A percentile compares a stretch with the other conserved stretches of the same genome.
Evolutionary conservation across 495 filamentous ascomycete species (phyloP).

Genomic region (Neurospora tetrasperma): DNA sequence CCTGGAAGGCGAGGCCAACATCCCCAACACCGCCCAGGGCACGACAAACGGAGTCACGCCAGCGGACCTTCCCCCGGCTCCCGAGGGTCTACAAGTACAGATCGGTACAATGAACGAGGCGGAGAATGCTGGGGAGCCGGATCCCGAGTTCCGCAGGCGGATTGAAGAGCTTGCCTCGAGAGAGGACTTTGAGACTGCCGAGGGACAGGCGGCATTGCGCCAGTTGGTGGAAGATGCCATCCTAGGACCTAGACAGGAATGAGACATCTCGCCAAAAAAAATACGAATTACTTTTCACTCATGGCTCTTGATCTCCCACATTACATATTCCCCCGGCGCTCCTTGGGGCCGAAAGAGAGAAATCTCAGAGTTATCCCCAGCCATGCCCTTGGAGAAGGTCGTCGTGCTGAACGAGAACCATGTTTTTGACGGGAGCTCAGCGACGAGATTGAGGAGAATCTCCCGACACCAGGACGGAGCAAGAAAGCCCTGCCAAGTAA

Average conservation of each 20-base stretch:
- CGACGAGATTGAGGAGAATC: slow-evolving; percentile 30
- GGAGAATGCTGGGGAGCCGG: slow-evolving; percentile 46
- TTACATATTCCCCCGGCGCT: slow-evolving; percentile 37
- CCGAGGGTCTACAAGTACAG: slow-evolving; percentile 56
- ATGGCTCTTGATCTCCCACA: slow-evolving; percentile 42
- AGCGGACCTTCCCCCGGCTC: slow-evolving; percentile 40
- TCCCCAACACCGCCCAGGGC: slow-evolving; percentile 19
- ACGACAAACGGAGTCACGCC: slow-evolving; percentile 7
- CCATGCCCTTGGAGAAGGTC: slow-evolving; percentile 34
- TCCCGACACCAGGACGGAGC: slow-evolving; percentile 35
- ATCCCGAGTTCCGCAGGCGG: slow-evolving; percentile 60
- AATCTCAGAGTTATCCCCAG: slow-evolving; percentile 32
- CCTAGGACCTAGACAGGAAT: slow-evolving; percentile 46
- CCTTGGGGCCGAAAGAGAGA: slow-evolving; percentile 37
- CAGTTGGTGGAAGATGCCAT: slow-evolving; percentile 63
- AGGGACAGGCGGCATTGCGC: slow-evolving; percentile 58
- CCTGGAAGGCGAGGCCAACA: slow-evolving; percentile 26
- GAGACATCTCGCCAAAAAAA: slow-evolving; percentile 4
- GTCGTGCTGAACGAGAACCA: slow-evolving; percentile 43
- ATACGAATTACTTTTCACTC: slow-evolving; percentile 21
- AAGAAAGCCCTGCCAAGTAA: slow-evolving; percentile 46
- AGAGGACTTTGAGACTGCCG: slow-evolving; percentile 60
- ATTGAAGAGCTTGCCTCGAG: slow-evolving; percentile 70
- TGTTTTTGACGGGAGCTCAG: slow-evolving; percentile 27
- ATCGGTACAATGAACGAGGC: slow-evolving; percentile 56